Percentiles rank a stretch among this genome's conserved stretches.
Evolutionary conservation across 1,284 basidiomycete species (phyloP).

Genomic region (Naganishia cerealis): DNA sequence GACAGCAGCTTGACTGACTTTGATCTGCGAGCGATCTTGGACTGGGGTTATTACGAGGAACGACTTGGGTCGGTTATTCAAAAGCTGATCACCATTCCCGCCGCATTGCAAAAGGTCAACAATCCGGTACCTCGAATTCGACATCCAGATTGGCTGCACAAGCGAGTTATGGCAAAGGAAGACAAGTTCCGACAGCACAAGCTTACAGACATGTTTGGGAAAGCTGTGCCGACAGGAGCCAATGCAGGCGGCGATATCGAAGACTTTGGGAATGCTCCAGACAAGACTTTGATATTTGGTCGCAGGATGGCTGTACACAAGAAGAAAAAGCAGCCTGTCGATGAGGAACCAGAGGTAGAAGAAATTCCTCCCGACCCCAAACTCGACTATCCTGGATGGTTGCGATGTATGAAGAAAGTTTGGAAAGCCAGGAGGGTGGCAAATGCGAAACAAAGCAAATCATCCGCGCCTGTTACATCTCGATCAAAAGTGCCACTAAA

Average conservation of each 20-base stretch:
- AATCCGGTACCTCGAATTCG: slow-evolving; percentile 95
- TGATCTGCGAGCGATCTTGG: slow-evolving; percentile 89
- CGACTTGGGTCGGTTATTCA: slow-evolving; percentile 96
- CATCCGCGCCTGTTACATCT: slow-evolving; percentile 47
- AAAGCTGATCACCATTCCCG: slow-evolving; percentile 98
- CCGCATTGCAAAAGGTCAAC: slow-evolving; percentile 93
- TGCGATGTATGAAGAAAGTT: slow-evolving; percentile 72
- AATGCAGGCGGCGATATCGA: slow-evolving; percentile 65
- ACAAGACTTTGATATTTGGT: slow-evolving; percentile 25
- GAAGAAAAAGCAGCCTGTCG: slow-evolving; percentile 59
- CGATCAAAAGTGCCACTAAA: slow-evolving; percentile 59
- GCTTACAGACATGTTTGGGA: slow-evolving; percentile 88
- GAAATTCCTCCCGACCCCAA: slow-evolving; percentile 61
- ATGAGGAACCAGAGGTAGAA: slow-evolving; percentile 37
- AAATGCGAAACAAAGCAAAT: slow-evolving; percentile 41
- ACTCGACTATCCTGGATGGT: slow-evolving; percentile 73
- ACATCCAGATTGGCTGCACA: slow-evolving; percentile 96
- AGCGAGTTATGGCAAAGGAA: slow-evolving; percentile 80
- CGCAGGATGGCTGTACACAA: slow-evolving; percentile 60
- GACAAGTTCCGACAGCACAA: slow-evolving; percentile 99
- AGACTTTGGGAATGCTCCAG: slow-evolving; percentile 59
- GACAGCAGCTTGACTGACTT: slow-evolving; percentile 85
- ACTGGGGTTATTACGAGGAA: slow-evolving; percentile 99
- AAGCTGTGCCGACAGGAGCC: slow-evolving; percentile 49
- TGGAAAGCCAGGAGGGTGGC: slow-evolving; percentile 67